Evolutionary conservation across 495 filamentous ascomycete genomes (phyloP), one percentile per base, ranked within the genome.

Genomic region (Glonium stellatum): DNA sequence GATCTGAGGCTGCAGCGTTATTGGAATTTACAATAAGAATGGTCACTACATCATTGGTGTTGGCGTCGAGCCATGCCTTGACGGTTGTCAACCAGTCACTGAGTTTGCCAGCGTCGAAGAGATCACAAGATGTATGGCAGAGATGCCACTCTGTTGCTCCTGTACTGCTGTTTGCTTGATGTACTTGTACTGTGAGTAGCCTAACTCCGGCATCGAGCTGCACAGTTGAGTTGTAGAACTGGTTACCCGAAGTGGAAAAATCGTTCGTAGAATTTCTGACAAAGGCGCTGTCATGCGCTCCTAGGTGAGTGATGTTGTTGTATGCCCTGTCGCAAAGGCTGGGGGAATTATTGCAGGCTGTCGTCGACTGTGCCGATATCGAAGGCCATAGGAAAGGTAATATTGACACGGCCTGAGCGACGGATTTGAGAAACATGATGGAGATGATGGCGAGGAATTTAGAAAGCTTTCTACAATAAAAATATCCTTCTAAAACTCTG

Each of bases 251-350:
- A 12, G 60, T 57, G 37, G 62, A 61, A 62, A 65, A 73, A 55
- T 34, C 50, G 22, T 77, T 81, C 0, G 73, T 74, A 1, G 70
- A 67, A 59, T 82, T 80, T 22, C 77, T 72, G 27, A 85, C 55
- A 63, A 85, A 86, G 5, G 83, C 79, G 60, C 77, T 80, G 68
- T 86, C 78, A 67, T 86, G 87, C 46, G 86, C 82, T 13, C 83
- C 83, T 5, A 86, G 74, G 67, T 84, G 78, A 37, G 83, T 85
- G 59, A 86, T 81, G 55, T 82, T 80, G 60, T 78, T 78, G 69
- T 85, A 86, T 15, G 77, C 69, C 63, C 78, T 78, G 57, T 71
- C 73, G 76, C 83, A 86, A 25, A 86, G 76, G 46, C 74, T 72
- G 11, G 83, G 80, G 5, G 79, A 82, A 69, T 85, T 85, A 69